Conservation (phyloP, 805 yeast genomes). For the Saturnispora ahearnii region DNA sequence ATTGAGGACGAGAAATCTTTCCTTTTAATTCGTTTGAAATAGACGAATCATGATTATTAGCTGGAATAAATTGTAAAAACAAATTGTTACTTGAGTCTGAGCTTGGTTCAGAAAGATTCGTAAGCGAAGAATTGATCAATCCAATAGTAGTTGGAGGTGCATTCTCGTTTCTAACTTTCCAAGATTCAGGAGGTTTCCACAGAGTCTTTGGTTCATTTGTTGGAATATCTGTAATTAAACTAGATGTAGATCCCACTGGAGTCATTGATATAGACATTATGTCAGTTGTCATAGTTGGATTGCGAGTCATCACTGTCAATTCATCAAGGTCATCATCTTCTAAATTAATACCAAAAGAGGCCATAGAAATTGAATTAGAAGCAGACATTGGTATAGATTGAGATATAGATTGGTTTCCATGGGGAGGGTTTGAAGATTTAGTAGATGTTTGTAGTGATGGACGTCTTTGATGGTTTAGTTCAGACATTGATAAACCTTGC, state of each 20-base stretch:
- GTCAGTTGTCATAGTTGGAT: conserved; percentile 6
- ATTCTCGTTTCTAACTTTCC: conserved; percentile 41
- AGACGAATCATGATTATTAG: not conserved
- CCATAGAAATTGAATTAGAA: conserved; percentile 10
- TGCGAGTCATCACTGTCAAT: not conserved
- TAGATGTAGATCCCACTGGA: conserved; percentile 15
- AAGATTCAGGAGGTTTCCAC: conserved; percentile 54
- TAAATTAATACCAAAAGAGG: conserved; percentile 19
- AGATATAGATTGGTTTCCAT: not conserved
- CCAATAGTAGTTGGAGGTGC: conserved; percentile 6
- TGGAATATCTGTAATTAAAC: conserved; percentile 10
- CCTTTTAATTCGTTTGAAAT: not conserved
- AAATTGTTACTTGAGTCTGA: not conserved
- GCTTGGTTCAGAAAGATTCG: not conserved
- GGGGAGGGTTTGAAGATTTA: not conserved
- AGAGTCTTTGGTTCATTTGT: conserved; percentile 10
- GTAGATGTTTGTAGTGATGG: conserved; percentile 3
- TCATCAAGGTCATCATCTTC: conserved; percentile 17
- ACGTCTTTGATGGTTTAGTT: not conserved
- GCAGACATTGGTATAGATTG: conserved; percentile 13
- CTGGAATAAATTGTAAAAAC: not conserved
- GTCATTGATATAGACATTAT: conserved; percentile 16
- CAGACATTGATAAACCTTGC: conserved; percentile 3
- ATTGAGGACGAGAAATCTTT: conserved; percentile 8
- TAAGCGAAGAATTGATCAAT: not conserved